Percentiles rank a stretch among this genome's conserved stretches.
These are phyloP conservation scores for Beauveria sp. DNA, from an alignment of 2,329 filamentous ascomycete species.

Conservation along the genomic window DNA sequence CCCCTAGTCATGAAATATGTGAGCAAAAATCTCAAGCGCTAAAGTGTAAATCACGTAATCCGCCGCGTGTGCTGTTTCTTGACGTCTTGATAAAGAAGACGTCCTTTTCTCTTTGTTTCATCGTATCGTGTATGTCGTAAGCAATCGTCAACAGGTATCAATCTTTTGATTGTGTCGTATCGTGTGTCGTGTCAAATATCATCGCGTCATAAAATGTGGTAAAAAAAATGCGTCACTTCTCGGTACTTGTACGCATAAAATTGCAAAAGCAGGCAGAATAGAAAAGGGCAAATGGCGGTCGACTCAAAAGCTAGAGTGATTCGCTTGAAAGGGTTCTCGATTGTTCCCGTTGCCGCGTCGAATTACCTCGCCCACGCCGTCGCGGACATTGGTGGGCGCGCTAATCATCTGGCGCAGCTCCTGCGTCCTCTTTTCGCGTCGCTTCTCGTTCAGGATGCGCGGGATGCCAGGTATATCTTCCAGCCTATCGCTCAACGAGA, in stretches of 20 bases:
- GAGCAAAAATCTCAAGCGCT: background rate
- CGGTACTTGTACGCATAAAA: background rate
- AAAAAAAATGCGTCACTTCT: background rate
- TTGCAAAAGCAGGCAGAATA: background rate
- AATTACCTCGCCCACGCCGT: constrained; percentile 51
- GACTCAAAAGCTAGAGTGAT: background rate
- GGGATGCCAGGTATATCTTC: constrained; percentile 47
- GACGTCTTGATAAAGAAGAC: background rate
- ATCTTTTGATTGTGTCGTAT: background rate
- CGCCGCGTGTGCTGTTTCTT: background rate
- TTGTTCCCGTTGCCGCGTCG: constrained; percentile 27
- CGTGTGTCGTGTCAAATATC: background rate
- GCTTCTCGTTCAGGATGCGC: constrained; percentile 48
- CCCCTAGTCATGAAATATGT: background rate
- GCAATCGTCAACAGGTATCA: background rate
- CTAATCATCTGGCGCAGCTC: constrained; percentile 55
- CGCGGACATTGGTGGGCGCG: constrained; percentile 48
- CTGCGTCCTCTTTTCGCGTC: constrained; percentile 49
- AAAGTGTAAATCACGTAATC: background rate
- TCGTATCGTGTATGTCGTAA: constrained; percentile 5
- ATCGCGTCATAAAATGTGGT: background rate
- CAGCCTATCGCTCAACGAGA: constrained; percentile 39
- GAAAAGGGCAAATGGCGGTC: background rate
- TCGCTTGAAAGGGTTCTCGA: background rate
- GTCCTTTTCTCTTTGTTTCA: background rate